A percentile compares a stretch with the other conserved stretches of the same genome.
Conservation (phyloP, 73 alveolate species). For the Paramecium sexaurelia region DNA sequence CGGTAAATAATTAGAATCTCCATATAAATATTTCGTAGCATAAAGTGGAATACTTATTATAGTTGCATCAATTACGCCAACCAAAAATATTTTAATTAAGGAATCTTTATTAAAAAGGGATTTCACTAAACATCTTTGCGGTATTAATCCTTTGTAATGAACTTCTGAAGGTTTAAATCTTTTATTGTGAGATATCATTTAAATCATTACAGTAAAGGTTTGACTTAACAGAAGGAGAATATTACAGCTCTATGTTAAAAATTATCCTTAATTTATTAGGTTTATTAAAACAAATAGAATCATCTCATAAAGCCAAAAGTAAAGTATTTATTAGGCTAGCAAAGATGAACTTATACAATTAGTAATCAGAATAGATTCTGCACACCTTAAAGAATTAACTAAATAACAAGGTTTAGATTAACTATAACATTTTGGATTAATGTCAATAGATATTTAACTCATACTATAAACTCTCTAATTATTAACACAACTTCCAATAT, state of each 20-base stretch:
- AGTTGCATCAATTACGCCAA: slow-evolving; percentile 6
- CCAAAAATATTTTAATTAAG: background rate
- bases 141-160: background rate
- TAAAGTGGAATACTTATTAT: background rate
- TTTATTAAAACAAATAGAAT: background rate
- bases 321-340: background rate
- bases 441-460: slow-evolving; percentile 8
- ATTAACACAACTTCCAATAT: background rate
- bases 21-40: background rate
- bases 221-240: background rate
- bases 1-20: slow-evolving; percentile 42
- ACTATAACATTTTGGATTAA: background rate
- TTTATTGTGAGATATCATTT: background rate
- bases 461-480: slow-evolving; percentile 13
- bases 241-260: background rate
- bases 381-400: background rate
- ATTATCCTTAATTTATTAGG: background rate
- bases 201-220: background rate
- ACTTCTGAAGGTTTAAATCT: background rate
- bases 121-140: background rate
- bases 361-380: background rate
- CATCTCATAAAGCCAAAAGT: slow-evolving; percentile 27
- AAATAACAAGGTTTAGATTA: background rate
- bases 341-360: background rate
- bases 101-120: background rate